Conservation (phyloP, 2,329 filamentous ascomycete species). For the Sclerotinia subarctica region DNA sequence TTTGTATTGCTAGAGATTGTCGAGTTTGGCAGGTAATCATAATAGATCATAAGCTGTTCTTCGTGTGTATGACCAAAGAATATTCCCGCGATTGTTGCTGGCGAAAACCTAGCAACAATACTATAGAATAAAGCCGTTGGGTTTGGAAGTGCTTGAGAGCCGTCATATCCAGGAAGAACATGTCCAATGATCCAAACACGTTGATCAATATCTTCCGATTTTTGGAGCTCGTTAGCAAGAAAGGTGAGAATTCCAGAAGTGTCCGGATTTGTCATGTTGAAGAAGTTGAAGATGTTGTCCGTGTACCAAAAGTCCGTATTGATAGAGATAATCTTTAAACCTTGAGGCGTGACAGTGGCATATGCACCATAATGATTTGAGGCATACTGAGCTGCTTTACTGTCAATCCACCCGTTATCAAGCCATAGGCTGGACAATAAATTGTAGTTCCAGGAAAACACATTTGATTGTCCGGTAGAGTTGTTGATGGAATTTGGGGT, state of each 20-base stretch:
- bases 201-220: constrained; percentile 31
- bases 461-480: constrained; percentile 16
- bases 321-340: constrained; percentile 34
- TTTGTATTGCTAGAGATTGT: constrained; percentile 8
- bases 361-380: constrained; percentile 31
- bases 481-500: constrained; percentile 16
- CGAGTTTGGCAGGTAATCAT: constrained; percentile 29
- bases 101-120: constrained; percentile 32
- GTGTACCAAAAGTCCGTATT: constrained; percentile 37
- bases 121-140: constrained; percentile 34
- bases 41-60: constrained; percentile 38
- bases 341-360: constrained; percentile 16
- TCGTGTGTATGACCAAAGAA: constrained; percentile 40
- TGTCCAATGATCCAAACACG: constrained; percentile 36
- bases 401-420: constrained; percentile 32
- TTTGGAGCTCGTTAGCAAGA: constrained; percentile 31
- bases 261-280: constrained; percentile 34
- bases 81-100: constrained; percentile 36
- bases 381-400: constrained; percentile 31
- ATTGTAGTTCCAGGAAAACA: constrained; percentile 22
- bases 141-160: constrained; percentile 29
- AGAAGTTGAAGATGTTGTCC: constrained; percentile 34
- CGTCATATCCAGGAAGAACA: constrained; percentile 33
- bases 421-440: constrained; percentile 21
- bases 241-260: constrained; percentile 30